Evolutionary conservation across 768 basidiomycete species (phyloP), one percentile per base, ranked within the genome.

Genomic region (Terana coerulea): DNA sequence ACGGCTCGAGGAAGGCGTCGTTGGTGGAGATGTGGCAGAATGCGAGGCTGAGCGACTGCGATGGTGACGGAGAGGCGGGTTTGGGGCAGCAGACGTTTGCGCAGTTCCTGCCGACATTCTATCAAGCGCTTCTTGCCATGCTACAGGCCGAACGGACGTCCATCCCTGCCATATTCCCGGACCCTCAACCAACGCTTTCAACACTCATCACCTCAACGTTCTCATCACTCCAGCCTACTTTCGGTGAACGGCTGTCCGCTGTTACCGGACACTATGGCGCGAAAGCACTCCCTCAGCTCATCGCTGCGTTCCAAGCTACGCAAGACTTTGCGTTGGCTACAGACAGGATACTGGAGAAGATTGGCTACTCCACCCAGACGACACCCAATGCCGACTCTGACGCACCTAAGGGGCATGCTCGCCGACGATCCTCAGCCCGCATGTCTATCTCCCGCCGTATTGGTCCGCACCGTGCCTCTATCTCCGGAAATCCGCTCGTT

Each of bases 151-250:
- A 98, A 66, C 77, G 85, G 34, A 71, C 74, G 1, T 80, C 84
- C 26, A 84, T 95, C 52, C 84, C 88, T 1, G 75, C 81, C 24
- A 93, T 98, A 60, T 98, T 98, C 66, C 91, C 93, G 0, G 84
- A 95, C 62, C 88, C 93, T 7, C 75, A 80, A 45, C 65, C 72
- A 26, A 88, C 88, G 1, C 76, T 97, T 11, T 87, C 92, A 1
- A 75, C 82, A 28, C 86, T 98, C 62, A 84, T 98, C 52, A 84
- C 86, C 15, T 86, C 89, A 15, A 88, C 86, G 12, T 71, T 98
- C 34, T 84, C 86, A 17, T 75, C 81, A 8, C 78, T 98, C 14
- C 79, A 86, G 42, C 97, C 97, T 0, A 84, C 91, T 6, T 79
- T 94, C 51, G 73, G 84, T 2, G 85, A 95, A 53, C 81, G 92